phyloP scores from a whole-genome alignment of 306 rosid genomes.

The Trichosanthes truncata region DNA sequence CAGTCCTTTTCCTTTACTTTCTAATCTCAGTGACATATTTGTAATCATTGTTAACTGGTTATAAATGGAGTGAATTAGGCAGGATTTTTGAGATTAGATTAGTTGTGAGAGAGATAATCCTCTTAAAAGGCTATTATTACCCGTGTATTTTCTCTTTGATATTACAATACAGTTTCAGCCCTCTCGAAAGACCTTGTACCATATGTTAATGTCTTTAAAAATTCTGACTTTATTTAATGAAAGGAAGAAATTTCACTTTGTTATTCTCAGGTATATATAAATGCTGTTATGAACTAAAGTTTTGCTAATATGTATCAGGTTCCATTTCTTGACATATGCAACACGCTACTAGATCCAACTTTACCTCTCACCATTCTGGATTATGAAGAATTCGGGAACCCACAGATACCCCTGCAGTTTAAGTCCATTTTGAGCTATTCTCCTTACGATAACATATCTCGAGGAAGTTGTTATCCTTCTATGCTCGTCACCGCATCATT shows the following conservation, averaged over 20 bases:
- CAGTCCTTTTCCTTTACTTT: background rate
- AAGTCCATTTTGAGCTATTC: conserved; percentile 57
- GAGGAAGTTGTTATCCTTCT: conserved; percentile 65
- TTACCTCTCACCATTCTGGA: conserved; percentile 84
- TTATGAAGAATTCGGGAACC: conserved; percentile 91
- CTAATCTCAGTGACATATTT: background rate
- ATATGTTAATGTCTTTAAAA: background rate
- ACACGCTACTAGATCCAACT: conserved; percentile 77
- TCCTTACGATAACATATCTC: conserved; percentile 74
- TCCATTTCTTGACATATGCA: conserved; percentile 91
- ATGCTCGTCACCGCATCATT: conserved; percentile 67
- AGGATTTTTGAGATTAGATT: background rate
- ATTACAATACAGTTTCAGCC: background rate
- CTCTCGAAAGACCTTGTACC: background rate
- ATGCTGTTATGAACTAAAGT: conserved; percentile 7
- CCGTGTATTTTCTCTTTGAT: background rate
- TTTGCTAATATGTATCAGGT: conserved; percentile 39
- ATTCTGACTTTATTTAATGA: background rate
- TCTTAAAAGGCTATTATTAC: background rate
- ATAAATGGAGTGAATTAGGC: background rate
- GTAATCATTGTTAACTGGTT: background rate
- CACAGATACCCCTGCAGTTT: conserved; percentile 38
- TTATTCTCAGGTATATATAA: background rate
- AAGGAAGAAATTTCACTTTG: background rate
- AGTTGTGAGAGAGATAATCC: background rate